Conservation (phyloP, 2,329 filamentous ascomycete genomes). For the Metarhizium robertsii region DNA sequence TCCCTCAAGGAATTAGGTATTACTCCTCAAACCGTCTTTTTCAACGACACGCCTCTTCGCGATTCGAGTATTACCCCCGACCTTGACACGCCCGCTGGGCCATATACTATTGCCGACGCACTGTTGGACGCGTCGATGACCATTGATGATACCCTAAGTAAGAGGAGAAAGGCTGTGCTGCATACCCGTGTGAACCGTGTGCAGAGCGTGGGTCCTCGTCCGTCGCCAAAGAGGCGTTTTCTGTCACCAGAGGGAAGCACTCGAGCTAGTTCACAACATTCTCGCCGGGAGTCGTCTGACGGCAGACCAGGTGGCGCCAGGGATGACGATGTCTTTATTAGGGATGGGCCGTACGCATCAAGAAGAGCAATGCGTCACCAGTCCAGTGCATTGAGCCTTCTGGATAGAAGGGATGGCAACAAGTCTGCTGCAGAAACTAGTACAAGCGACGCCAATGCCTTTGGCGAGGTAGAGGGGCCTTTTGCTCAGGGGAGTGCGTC, state of each 20-base stretch:
- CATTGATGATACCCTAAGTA: conserved; percentile 59
- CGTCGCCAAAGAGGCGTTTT: conserved; percentile 16
- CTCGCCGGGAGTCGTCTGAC: conserved; percentile 25
- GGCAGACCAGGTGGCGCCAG: conserved; percentile 13
- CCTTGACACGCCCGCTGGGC: conserved; percentile 25
- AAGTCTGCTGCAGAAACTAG: conserved; percentile 50
- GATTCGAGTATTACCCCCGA: conserved; percentile 24
- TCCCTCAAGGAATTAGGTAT: conserved; percentile 67
- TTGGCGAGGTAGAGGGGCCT: conserved; percentile 50
- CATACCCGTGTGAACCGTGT: conserved; percentile 40
- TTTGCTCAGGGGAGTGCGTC: conserved; percentile 28
- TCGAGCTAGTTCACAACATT: conserved; percentile 26
- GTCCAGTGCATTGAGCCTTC: conserved; percentile 48
- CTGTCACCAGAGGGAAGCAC: conserved; percentile 21
- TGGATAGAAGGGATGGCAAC: conserved; percentile 49
- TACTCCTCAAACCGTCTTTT: conserved; percentile 82
- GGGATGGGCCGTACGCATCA: conserved; percentile 32
- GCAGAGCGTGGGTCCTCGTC: conserved; percentile 23
- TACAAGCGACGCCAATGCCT: conserved; percentile 49
- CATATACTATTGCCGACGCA: conserved; percentile 82
- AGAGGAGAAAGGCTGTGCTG: conserved; percentile 40
- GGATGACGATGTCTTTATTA: conserved; percentile 26
- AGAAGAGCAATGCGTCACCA: conserved; percentile 44
- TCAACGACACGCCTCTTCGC: conserved; percentile 63
- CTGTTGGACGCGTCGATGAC: conserved; percentile 85